Conservation (phyloP, 805 yeast genomes). For the Saturnispora silvae region DNA sequence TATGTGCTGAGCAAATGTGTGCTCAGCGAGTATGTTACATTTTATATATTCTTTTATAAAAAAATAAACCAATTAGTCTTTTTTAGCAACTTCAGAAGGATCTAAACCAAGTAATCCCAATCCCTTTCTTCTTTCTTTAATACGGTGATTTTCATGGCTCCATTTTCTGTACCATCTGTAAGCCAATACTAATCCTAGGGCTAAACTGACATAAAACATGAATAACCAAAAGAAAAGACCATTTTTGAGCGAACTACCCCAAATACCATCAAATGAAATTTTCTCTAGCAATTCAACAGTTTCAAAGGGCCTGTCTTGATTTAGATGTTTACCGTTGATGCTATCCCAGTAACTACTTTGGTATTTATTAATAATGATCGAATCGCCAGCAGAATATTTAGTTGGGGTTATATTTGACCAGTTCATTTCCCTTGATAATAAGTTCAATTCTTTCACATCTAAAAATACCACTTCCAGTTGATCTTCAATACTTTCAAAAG, state of each 20-base stretch:
- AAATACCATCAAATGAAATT: conserved; percentile 8
- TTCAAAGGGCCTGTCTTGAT: conserved; percentile 7
- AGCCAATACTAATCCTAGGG: not conserved
- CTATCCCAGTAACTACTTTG: conserved; percentile 18
- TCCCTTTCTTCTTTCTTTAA: conserved; percentile 12
- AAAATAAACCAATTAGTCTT: conserved; percentile 8
- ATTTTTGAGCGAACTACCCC: conserved; percentile 2
- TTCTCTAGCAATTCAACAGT: conserved; percentile 10
- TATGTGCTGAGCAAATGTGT: too few species aligned
- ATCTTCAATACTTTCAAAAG: conserved; percentile 22
- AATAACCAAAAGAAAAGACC: conserved; percentile 1
- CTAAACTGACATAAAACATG: not conserved
- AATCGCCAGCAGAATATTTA: conserved; percentile 41
- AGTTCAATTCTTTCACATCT: conserved; percentile 32
- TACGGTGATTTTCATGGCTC: not conserved
- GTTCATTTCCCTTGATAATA: conserved; percentile 15
- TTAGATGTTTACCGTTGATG: conserved; percentile 9
- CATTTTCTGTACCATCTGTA: not conserved
- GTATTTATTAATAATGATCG: conserved; percentile 38
- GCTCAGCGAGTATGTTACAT: too few species aligned
- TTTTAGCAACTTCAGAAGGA: conserved; percentile 10
- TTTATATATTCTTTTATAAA: too few species aligned
- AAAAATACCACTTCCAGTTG: conserved; percentile 35
- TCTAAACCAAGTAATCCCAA: conserved; percentile 13
- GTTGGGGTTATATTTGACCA: conserved; percentile 30